Evolutionary conservation across 495 filamentous ascomycete genomes (phyloP), one percentile per base, ranked within the genome.

Genomic region (Penicillium egyptiacum): DNA sequence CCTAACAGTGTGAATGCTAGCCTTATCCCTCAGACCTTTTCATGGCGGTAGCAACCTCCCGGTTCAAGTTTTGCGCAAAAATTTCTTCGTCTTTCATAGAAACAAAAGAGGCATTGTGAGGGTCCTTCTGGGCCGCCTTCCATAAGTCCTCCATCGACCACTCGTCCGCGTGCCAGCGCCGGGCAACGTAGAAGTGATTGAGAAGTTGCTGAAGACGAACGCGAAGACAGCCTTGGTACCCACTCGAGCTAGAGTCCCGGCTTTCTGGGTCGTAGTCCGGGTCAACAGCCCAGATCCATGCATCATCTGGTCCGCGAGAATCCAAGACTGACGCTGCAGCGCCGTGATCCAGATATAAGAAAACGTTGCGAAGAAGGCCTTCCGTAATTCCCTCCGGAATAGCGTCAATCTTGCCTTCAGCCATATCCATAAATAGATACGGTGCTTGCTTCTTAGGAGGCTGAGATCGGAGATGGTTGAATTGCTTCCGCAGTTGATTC

Each of bases 271-370:
- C 51, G 10, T 31, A 54, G 39, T 45, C 51, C 2, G 30, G 51
- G 23, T 54, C 51, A 19, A 54, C 17, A 23, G 51, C 41, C 51
- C 51, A 54, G 51, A 54, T 54, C 51, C 51, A 53, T 25, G 20
- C 22, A 35, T 16, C 16, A 23, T 45, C 26, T 26, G 51, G 39
- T 16, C 42, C 33, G 17, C 17, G 51, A 28, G n/a, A 31, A 20
- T 54, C 41, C 5, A 35, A 25, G 20, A 54, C 40, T 20, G 51
- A 54, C 11, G 39, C 51, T 25, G 51, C 41, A 35, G 51, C 9
- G 43, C 44, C n/a, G 6, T 26, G 5, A 35, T 54, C 51, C 11
- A 54, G 8, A 23, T 44, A 54, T 45, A 54, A 41, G 43, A 54
- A 46, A 19, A 54, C 40, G 31, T 54, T 54, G 9, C 26, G 41